phyloP scores from a whole-genome alignment of 257 asterid genomes.

The Anisodus acutangulus region DNA sequence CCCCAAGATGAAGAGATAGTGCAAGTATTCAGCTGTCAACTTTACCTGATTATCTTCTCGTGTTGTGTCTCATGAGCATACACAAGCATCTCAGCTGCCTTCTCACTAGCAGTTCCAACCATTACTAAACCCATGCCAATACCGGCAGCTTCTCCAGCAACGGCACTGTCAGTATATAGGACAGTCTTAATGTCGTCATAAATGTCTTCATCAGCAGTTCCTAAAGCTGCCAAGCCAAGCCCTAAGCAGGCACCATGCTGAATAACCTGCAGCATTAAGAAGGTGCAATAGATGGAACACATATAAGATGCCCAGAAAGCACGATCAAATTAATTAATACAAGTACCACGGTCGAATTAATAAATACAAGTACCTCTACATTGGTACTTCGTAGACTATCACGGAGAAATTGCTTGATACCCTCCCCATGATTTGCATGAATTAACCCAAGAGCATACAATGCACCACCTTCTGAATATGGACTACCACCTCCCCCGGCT shows the following conservation, averaged over 20 bases:
- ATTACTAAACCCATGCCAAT: slow-evolving; percentile 92
- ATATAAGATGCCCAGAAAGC: neutral
- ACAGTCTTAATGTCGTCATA: slow-evolving; percentile 84
- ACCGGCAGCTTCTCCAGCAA: slow-evolving; percentile 99
- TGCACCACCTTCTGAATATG: slow-evolving; percentile 98
- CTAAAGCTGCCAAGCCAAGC: slow-evolving; percentile 94
- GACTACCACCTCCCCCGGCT: slow-evolving; percentile 92
- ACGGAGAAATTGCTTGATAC: slow-evolving; percentile 86
- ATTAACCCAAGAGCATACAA: slow-evolving; percentile 92
- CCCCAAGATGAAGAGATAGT: neutral
- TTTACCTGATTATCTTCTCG: slow-evolving; percentile 87
- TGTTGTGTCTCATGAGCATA: slow-evolving; percentile 98
- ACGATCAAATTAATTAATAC: neutral
- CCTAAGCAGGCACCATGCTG: slow-evolving; percentile 99
- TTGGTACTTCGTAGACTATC: slow-evolving; percentile 81
- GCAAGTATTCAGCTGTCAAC: slow-evolving; percentile 20
- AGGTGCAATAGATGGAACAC: neutral
- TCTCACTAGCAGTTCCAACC: slow-evolving; percentile 98
- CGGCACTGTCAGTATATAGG: slow-evolving; percentile 93
- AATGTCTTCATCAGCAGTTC: slow-evolving; percentile 92
- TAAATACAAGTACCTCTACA: slow-evolving; percentile 65
- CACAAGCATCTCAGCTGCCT: slow-evolving; percentile 93
- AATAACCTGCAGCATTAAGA: slow-evolving; percentile 65
- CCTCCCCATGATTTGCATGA: slow-evolving; percentile 98
- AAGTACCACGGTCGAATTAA: neutral